Conservation (phyloP, 305 asterid species). For the Ajuga reptans region DNA sequence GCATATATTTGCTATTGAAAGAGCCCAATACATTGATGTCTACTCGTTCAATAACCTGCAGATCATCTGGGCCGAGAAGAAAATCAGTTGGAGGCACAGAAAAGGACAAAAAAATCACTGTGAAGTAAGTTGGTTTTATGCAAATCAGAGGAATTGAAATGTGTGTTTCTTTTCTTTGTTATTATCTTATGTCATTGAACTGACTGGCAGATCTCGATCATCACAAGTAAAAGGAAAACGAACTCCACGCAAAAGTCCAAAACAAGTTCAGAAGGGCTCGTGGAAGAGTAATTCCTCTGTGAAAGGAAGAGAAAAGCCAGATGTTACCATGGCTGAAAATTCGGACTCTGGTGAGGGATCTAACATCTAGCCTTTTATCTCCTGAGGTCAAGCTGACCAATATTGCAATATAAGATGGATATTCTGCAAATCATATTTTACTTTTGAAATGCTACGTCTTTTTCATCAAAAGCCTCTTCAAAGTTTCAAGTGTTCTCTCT, state of each 20-base stretch:
- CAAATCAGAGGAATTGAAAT: slow-evolving; percentile 13
- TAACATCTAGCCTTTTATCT: background rate
- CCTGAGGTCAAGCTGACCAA: background rate
- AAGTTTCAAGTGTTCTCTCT: background rate
- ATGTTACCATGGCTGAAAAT: slow-evolving; percentile 28
- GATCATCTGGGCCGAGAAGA: slow-evolving; percentile 54
- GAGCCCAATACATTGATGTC: slow-evolving; percentile 14
- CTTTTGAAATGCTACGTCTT: background rate
- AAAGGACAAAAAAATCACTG: slow-evolving; percentile 35
- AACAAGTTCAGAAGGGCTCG: slow-evolving; percentile 33
- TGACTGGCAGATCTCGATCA: slow-evolving; percentile 55
- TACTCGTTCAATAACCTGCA: slow-evolving; percentile 33
- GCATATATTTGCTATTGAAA: background rate
- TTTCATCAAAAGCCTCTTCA: background rate
- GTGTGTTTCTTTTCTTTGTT: slow-evolving; percentile 13
- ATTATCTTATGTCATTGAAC: slow-evolving; percentile 25
- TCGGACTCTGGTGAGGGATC: slow-evolving; percentile 48
- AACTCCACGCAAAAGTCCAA: slow-evolving; percentile 68
- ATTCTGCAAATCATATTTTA: background rate
- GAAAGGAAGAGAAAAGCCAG: slow-evolving; percentile 41
- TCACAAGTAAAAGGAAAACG: slow-evolving; percentile 67
- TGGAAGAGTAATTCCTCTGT: slow-evolving; percentile 35
- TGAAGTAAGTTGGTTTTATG: slow-evolving; percentile 46
- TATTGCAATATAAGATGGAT: slow-evolving; percentile 1
- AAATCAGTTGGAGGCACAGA: slow-evolving; percentile 39